Conservation (phyloP, 805 yeast species). For the Brettanomyces custersianus region DNA sequence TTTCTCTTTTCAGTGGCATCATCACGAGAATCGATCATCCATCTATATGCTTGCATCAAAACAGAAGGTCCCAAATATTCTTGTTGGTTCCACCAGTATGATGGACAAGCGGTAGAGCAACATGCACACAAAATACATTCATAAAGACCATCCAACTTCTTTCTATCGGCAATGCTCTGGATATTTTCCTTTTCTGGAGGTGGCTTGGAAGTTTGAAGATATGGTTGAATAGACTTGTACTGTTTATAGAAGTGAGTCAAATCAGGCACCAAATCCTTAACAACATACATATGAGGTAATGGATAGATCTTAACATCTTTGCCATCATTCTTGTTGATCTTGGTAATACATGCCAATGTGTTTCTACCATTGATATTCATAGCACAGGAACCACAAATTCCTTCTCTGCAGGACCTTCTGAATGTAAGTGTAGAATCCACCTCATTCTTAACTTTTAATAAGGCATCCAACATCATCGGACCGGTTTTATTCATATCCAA, state of each 20-base stretch:
- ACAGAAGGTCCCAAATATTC: constrained; percentile 99
- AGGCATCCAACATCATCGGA: constrained; percentile 95
- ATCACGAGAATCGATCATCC: constrained; percentile 97
- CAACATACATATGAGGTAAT: constrained; percentile 96
- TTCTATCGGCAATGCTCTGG: constrained; percentile 88
- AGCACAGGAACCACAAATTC: constrained; percentile 99
- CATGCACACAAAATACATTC: constrained; percentile 98
- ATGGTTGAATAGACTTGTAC: constrained; percentile 96
- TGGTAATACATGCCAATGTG: constrained; percentile 94
- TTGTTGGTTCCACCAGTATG: constrained; percentile 99
- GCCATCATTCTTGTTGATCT: constrained; percentile 70
- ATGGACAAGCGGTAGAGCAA: constrained; percentile 97
- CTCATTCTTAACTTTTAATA: constrained; percentile 91
- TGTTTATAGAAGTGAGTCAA: constrained; percentile 96
- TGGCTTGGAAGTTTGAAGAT: constrained; percentile 79
- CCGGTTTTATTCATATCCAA: constrained; percentile 89
- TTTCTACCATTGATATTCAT: constrained; percentile 98
- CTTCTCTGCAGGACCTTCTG: constrained; percentile 98
- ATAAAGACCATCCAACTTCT: constrained; percentile 91
- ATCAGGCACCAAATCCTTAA: constrained; percentile 95
- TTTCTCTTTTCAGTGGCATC: constrained; percentile 76
- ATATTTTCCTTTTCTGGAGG: constrained; percentile 88
- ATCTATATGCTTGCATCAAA: constrained; percentile 97
- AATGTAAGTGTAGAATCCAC: constrained; percentile 93
- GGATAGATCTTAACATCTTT: constrained; percentile 88